phyloP scores from a whole-genome alignment of 306 rosid genomes.

The Spatholobus suberectus region DNA sequence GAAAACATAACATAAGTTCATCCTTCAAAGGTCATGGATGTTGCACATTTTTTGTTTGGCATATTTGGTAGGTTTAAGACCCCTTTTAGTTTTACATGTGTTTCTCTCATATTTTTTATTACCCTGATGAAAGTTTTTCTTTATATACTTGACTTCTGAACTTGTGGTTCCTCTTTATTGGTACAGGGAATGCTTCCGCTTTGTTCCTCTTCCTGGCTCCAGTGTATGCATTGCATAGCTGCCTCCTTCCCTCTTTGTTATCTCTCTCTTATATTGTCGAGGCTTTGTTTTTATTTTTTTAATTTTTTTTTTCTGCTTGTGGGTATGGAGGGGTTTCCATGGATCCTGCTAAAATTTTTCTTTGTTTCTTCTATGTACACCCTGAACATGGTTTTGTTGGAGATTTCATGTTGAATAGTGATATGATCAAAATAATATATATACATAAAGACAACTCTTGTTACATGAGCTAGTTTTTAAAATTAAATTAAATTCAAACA shows the following conservation, averaged over 20 bases:
- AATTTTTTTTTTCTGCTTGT: not conserved
- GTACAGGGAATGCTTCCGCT: constrained; percentile 85
- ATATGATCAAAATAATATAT: not conserved
- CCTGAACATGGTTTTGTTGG: not conserved
- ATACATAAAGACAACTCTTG: not conserved
- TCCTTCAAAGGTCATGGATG: constrained; percentile 55
- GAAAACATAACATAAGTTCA: not conserved
- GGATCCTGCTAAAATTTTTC: not conserved
- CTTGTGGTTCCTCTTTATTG: not conserved
- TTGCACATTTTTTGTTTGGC: constrained; percentile 74
- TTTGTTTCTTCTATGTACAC: not conserved
- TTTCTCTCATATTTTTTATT: not conserved
- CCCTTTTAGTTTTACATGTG: not conserved
- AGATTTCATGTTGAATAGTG: not conserved
- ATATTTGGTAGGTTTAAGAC: constrained; percentile 67
- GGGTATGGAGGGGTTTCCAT: not conserved
- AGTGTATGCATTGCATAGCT: constrained; percentile 50
- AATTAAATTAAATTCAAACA: no score
- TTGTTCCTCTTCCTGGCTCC: constrained; percentile 96
- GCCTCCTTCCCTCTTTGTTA: not conserved
- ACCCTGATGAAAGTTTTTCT: not conserved
- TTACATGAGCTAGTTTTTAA: no score
- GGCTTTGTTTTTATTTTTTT: not conserved
- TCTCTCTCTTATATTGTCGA: not conserved
- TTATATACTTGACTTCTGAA: not conserved